Percentiles rank a stretch among this genome's conserved stretches.
These are phyloP conservation scores for Boeremia lycopersici DNA, from an alignment of 2,329 filamentous ascomycete species.

Conservation along the genomic window DNA sequence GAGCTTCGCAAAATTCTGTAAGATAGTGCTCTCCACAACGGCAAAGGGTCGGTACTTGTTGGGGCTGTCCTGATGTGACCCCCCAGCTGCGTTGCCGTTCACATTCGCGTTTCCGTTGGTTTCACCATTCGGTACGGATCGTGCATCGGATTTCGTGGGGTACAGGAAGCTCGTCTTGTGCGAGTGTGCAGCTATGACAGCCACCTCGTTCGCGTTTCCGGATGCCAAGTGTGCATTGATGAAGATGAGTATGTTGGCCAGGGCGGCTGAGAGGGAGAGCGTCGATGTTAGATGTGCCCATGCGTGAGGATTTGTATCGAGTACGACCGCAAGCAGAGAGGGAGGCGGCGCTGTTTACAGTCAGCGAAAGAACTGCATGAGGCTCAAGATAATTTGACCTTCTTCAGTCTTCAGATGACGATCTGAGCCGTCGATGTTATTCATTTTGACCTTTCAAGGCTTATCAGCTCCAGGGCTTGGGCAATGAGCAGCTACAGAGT, in stretches of 20 bases:
- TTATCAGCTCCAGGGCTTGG: not conserved
- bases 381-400: constrained; percentile 23
- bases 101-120: constrained; percentile 36
- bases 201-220: constrained; percentile 91
- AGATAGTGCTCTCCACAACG: constrained; percentile 80
- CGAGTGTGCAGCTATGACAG: constrained; percentile 86
- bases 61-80: constrained; percentile 54
- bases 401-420: constrained; percentile 50
- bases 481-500: not conserved
- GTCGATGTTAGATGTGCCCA: constrained; percentile 79
- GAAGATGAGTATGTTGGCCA: constrained; percentile 92
- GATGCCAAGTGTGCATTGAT: constrained; percentile 95
- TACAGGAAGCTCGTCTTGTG: constrained; percentile 91
- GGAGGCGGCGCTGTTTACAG: constrained; percentile 62
- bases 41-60: constrained; percentile 96
- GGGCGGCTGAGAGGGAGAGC: constrained; percentile 80
- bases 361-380: constrained; percentile 5
- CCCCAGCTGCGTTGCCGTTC: constrained; percentile 30
- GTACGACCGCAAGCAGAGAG: constrained; percentile 85
- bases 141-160: constrained; percentile 58
- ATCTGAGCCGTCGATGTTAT: constrained; percentile 66
- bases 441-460: constrained; percentile 56
- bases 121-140: constrained; percentile 22
- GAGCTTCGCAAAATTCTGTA: constrained; percentile 74
- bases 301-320: constrained; percentile 96